Percentiles rank a stretch among this genome's conserved stretches.
Conservation (phyloP, 208 protist genomes). For the Giardia duodenalis region DNA sequence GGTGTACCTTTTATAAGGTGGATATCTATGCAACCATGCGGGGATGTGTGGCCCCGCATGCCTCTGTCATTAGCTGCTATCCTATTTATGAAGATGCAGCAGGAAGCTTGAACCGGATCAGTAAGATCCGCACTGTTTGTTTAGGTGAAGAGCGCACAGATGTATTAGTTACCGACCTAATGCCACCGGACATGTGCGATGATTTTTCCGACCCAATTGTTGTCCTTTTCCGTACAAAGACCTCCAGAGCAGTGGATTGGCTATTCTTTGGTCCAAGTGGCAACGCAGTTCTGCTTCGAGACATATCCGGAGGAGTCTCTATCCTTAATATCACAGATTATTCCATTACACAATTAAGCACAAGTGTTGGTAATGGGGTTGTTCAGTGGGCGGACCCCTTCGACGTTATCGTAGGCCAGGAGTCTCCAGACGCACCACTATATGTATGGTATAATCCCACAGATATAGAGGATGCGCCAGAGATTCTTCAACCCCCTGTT, state of each 20-base stretch:
- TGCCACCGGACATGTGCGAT: neutral
- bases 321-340: neutral
- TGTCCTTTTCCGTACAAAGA: neutral
- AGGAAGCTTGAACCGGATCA: too few relatives aligned
- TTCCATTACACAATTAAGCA: neutral
- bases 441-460: constrained; percentile 17
- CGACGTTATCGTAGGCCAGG: constrained; percentile 26
- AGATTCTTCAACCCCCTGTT: neutral
- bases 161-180: constrained; percentile 5
- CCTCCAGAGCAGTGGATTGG: constrained; percentile 11
- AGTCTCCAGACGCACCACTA: neutral
- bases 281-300: neutral
- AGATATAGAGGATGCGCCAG: constrained; percentile 3
- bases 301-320: constrained; percentile 2
- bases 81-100: neutral
- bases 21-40: constrained; percentile 3
- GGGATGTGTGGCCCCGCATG: neutral
- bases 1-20: neutral
- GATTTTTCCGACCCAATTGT: constrained; percentile 26
- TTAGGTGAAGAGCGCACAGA: constrained; percentile 21
- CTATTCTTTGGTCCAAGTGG: neutral
- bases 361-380: constrained; percentile 12
- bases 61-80: neutral
- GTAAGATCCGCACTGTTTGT: neutral
- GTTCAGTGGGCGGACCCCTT: constrained; percentile 17